A percentile compares a stretch with the other conserved stretches of the same genome.
Conservation (phyloP, 2,329 filamentous ascomycete species). For the Exserohilum rostratum region DNA sequence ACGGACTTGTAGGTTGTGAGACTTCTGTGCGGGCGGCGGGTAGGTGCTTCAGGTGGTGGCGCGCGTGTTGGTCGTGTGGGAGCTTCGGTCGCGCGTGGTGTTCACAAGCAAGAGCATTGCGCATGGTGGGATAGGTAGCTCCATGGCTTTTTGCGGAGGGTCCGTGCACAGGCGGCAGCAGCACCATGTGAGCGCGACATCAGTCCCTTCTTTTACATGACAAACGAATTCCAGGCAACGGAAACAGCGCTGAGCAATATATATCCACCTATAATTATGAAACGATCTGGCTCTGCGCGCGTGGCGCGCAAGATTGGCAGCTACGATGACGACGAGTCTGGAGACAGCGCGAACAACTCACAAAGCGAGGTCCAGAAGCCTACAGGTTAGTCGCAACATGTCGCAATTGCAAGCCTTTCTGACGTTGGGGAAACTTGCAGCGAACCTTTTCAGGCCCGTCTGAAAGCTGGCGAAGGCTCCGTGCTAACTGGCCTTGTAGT, state of each 20-base stretch:
- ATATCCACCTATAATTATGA: constrained; percentile 52
- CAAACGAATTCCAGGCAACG: not conserved
- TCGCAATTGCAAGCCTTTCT: constrained; percentile 35
- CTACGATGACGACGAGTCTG: constrained; percentile 62
- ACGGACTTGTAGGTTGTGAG: constrained; percentile 3
- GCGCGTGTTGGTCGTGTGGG: constrained; percentile 9
- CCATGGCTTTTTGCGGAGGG: constrained; percentile 28
- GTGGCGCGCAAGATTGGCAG: constrained; percentile 80
- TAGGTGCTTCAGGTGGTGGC: not conserved
- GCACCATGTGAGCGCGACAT: constrained; percentile 19
- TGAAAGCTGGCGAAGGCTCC: constrained; percentile 38
- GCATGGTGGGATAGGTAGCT: constrained; percentile 28
- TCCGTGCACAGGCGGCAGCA: constrained; percentile 16
- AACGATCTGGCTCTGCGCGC: constrained; percentile 61
- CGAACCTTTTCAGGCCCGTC: constrained; percentile 10
- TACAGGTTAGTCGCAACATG: constrained; percentile 50
- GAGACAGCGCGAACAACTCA: constrained; percentile 38
- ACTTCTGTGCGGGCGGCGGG: not conserved
- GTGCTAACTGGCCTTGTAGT: constrained; percentile 56
- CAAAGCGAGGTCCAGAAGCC: constrained; percentile 38
- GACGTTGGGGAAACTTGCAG: constrained; percentile 18
- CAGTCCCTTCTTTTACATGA: not conserved
- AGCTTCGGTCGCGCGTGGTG: constrained; percentile 18
- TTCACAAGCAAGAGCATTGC: constrained; percentile 16
- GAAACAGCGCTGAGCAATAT: not conserved